Evolutionary conservation across 371 early-diverging fungal species (phyloP), one percentile per base, ranked within the genome.

Genomic region (Chytridiales sp.): DNA sequence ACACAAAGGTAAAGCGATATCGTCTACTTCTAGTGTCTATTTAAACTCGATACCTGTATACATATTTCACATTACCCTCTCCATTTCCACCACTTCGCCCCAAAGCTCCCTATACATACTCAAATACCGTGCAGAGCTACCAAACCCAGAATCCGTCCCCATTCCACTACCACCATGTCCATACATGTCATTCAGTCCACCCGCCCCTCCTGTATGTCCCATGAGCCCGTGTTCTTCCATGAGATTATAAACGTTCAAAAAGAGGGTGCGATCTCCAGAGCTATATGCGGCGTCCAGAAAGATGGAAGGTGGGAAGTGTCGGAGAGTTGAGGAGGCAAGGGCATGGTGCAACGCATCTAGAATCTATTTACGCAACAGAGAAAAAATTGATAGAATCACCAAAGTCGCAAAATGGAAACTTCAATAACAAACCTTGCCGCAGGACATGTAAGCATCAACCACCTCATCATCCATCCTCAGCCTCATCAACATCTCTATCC

Each of bases 301-400:
- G 17, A 17, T 36, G 11, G 66, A 29, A n/a, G 66, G 52, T 3
- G 29, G 26, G 36, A 56, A 43, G 19, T 32, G 32, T 13, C 58
- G 58, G 22, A 55, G 19, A 1, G 47, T 41, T 1, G n/a, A 29
- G 29, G 43, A 40, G 13, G 41, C 24, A 8, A 66, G 38, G 11
- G 74, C 68, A 49, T 67, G 61, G 15, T 59, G 56, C 21, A 74
- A 41, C n/a, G 74, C 74, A 8, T 74, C 74, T n/a, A 70, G 51
- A 24, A 66, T 27, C 73, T 72, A 60, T n/a, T 4, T 30, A 35
- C 47, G 34, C 29, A 41, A 9, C 41, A 11, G 5, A 5, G 6
- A 35, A 13, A 35, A 17, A 3, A 36, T 6, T 4, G n/a, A 15
- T 9, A 26, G 39, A 47, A 34, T 9, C 17, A 4, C n/a, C 50